Evolutionary conservation across 2,329 filamentous ascomycete genomes (phyloP).

Genomic region (Aspergillus puulaauensis): DNA sequence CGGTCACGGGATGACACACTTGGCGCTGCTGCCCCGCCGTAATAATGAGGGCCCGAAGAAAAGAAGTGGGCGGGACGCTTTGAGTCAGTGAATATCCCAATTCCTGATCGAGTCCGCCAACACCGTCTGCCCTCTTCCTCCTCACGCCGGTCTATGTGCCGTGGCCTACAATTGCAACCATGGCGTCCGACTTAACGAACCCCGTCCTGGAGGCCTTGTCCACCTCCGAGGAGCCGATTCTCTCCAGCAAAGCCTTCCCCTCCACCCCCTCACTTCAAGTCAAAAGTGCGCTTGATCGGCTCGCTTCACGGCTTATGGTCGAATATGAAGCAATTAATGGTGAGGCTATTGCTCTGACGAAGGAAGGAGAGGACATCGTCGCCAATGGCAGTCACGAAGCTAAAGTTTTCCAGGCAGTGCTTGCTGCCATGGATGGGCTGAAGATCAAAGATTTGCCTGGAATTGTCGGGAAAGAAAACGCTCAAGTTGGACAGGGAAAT

Average conservation of each 20-base stretch:
- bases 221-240: constrained; percentile 59
- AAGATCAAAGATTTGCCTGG: constrained; percentile 69
- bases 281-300: constrained; percentile 84
- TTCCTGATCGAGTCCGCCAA: constrained; percentile 2
- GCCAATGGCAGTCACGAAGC: constrained; percentile 78
- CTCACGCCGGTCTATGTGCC: constrained; percentile 17
- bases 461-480: constrained; percentile 47
- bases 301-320: constrained; percentile 82
- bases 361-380: constrained; percentile 70
- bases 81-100: constrained; percentile 17
- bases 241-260: constrained; percentile 70
- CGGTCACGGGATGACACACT: constrained; percentile 20
- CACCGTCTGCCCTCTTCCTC: constrained; percentile 4
- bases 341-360: constrained; percentile 74
- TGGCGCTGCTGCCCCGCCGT: constrained; percentile 28
- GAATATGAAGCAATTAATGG: constrained; percentile 78
- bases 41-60: constrained; percentile 28
- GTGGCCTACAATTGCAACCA: constrained; percentile 32
- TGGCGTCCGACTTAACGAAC: constrained; percentile 59
- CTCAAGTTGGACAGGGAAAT: constrained; percentile 81
- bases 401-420: constrained; percentile 74
- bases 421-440: constrained; percentile 72
- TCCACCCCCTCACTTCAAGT: constrained; percentile 64
- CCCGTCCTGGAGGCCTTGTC: constrained; percentile 67
- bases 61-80: constrained; percentile 28